phyloP scores from a whole-genome alignment of 495 filamentous ascomycete genomes.

The Aspergillus avenaceus region DNA sequence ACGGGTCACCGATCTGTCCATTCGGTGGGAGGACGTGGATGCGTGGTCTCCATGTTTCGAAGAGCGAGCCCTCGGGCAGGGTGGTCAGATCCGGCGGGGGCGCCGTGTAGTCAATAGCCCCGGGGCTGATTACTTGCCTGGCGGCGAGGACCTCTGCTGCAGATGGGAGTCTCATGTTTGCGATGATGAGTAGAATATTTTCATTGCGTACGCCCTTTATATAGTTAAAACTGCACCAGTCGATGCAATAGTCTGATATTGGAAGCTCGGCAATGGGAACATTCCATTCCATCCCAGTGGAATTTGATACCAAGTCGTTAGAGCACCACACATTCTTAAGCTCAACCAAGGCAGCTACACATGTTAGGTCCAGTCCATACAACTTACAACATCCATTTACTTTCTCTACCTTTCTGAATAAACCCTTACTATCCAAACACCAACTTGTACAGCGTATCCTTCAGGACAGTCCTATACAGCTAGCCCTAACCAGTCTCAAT shows the following conservation, averaged over 20 bases:
- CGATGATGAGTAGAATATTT: no score
- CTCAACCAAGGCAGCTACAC: neutral
- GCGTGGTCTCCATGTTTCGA: slow-evolving; percentile 18
- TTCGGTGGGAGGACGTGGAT: slow-evolving; percentile 15
- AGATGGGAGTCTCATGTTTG: slow-evolving; percentile 3
- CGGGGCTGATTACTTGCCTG: neutral
- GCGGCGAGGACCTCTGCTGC: neutral
- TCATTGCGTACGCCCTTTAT: no score
- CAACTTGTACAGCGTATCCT: no score
- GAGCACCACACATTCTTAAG: no score
- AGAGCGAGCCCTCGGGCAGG: slow-evolving; percentile 11
- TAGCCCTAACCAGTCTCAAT: no score
- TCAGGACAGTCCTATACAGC: no score
- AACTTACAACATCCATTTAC: no score
- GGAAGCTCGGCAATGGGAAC: neutral
- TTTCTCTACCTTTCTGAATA: no score
- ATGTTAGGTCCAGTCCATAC: no score
- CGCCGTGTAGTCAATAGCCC: slow-evolving; percentile 11
- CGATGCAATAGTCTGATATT: no score
- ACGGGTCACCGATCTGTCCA: slow-evolving; percentile 19
- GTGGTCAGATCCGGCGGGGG: slow-evolving; percentile 16
- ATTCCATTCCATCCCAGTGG: neutral
- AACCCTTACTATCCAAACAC: no score
- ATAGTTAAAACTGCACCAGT: no score
- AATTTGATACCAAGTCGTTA: neutral